Conservation (phyloP, 2,329 filamentous ascomycete genomes). For the Neopestalotiopsis sp. region DNA sequence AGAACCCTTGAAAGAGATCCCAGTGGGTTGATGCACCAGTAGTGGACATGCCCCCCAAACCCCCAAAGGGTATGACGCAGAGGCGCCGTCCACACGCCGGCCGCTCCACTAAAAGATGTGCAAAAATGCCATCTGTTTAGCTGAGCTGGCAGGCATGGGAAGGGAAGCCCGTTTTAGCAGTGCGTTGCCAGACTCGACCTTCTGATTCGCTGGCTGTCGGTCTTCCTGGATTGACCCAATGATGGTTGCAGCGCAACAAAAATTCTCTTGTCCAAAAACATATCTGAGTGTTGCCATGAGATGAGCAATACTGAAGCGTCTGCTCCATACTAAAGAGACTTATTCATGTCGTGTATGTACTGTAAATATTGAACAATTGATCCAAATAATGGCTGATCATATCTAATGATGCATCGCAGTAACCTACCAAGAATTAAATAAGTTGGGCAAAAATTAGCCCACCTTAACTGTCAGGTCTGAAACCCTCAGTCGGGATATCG, state of each 20-base stretch:
- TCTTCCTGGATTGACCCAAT: neutral
- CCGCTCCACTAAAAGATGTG: neutral
- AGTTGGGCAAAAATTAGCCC: neutral
- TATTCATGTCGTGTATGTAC: neutral
- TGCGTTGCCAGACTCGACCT: neutral
- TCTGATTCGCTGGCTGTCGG: slow-evolving; percentile 1
- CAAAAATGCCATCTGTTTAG: no score
- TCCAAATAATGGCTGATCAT: neutral
- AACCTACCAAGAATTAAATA: neutral
- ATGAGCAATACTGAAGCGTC: neutral
- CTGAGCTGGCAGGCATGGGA: neutral
- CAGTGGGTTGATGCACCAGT: neutral
- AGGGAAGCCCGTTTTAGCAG: neutral
- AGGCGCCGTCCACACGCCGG: neutral
- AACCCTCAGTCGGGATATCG: neutral
- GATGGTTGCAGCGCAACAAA: neutral
- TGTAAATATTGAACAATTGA: neutral
- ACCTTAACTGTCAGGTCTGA: neutral
- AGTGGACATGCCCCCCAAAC: no score
- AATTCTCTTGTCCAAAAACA: neutral
- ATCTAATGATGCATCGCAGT: neutral
- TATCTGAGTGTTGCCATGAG: neutral
- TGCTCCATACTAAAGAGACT: neutral
- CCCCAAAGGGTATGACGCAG: neutral
- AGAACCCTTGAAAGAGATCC: neutral